phyloP scores from a whole-genome alignment of 768 basidiomycete species.

The Hypsizygus marmoreus region DNA sequence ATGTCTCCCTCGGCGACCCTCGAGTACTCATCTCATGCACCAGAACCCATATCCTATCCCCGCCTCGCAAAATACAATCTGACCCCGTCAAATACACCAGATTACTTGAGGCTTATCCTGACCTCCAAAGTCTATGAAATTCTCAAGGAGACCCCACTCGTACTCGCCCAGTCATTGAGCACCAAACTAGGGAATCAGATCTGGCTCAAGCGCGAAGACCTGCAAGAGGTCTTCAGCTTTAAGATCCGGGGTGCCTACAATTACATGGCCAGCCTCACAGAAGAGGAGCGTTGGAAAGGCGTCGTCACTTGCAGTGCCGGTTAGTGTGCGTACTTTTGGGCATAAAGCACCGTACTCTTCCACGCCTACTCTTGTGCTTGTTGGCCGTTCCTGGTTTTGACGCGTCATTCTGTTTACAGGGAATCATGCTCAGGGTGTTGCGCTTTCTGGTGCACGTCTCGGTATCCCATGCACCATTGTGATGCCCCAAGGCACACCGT shows the following conservation, averaged over 20 bases:
- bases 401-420: slow-evolving; percentile 46
- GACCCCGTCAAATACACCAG: slow-evolving; percentile 68
- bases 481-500: slow-evolving; percentile 93
- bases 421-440: slow-evolving; percentile 98
- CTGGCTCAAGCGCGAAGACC: slow-evolving; percentile 96
- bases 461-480: slow-evolving; percentile 97
- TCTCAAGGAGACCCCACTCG: slow-evolving; percentile 86
- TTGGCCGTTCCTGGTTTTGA: background rate
- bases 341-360: slow-evolving; percentile 10
- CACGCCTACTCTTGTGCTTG: slow-evolving; percentile 10
- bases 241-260: slow-evolving; percentile 99
- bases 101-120: slow-evolving; percentile 87
- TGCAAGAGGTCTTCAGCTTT: slow-evolving; percentile 98
- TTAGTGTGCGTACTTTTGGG: slow-evolving; percentile 61
- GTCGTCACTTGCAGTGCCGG: slow-evolving; percentile 98
- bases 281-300: slow-evolving; percentile 95
- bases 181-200: slow-evolving; percentile 88
- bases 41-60: slow-evolving; percentile 65
- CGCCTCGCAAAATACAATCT: slow-evolving; percentile 67
- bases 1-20: slow-evolving; percentile 55
- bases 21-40: slow-evolving; percentile 72
- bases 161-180: slow-evolving; percentile 84
- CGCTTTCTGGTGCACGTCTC: slow-evolving; percentile 86
- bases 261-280: slow-evolving; percentile 87
- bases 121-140: slow-evolving; percentile 92